A percentile compares a stretch with the other conserved stretches of the same genome.
phyloP scores from a whole-genome alignment of 768 basidiomycete species.

The Suillus subalutaceus region DNA sequence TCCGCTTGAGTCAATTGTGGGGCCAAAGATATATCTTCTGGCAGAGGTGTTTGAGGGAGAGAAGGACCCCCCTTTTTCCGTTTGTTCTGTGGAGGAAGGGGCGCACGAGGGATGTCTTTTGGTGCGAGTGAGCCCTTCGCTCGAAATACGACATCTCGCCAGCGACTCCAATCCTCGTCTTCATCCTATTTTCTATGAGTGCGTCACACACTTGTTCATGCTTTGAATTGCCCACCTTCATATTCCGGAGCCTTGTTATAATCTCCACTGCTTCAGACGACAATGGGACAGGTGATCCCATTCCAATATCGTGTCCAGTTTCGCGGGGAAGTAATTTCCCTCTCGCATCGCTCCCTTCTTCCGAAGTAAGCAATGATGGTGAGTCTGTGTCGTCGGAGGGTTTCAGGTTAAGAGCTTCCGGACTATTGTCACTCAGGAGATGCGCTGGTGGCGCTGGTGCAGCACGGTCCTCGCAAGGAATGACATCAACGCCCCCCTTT shows the following conservation, averaged over 20 bases:
- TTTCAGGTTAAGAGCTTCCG: conserved; percentile 42
- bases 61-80: conserved; percentile 55
- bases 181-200: conserved; percentile 57
- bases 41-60: neutral
- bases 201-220: neutral
- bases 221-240: conserved; percentile 61
- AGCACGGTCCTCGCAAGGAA: conserved; percentile 64
- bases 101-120: conserved; percentile 29
- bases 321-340: conserved; percentile 72
- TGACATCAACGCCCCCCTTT: conserved; percentile 78
- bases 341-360: conserved; percentile 12
- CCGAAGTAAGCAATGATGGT: neutral
- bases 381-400: neutral
- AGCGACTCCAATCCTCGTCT: conserved; percentile 86
- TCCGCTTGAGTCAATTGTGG: conserved; percentile 52
- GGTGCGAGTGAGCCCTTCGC: conserved; percentile 63
- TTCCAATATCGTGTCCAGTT: conserved; percentile 85
- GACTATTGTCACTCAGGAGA: conserved; percentile 40
- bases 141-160: conserved; percentile 84
- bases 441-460: conserved; percentile 60
- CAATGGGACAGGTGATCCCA: conserved; percentile 83
- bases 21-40: neutral
- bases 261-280: conserved; percentile 75
- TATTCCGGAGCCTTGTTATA: conserved; percentile 79
- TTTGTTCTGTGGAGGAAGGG: conserved; percentile 62